These are phyloP conservation scores for Exserohilum turcica DNA, from an alignment of 2,329 filamentous ascomycete genomes.

Conservation along the genomic window DNA sequence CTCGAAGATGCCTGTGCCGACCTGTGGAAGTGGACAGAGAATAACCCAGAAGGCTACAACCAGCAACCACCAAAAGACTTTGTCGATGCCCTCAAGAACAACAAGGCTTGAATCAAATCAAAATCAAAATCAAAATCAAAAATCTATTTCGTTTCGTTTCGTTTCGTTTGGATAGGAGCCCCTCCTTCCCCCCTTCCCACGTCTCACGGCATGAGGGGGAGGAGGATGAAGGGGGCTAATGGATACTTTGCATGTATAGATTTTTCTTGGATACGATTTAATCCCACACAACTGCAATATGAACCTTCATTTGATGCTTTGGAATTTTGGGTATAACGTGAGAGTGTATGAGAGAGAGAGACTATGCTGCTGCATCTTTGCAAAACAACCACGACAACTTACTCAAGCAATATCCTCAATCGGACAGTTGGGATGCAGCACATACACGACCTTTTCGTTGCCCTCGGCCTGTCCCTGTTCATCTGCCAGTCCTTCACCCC, in stretches of 20 bases:
- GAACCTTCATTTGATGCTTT: not conserved
- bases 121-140: too few relatives aligned
- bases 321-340: not conserved
- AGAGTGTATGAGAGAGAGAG: not conserved
- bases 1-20: constrained; percentile 93
- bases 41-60: constrained; percentile 93
- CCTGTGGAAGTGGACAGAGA: constrained; percentile 95
- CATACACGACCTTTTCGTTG: constrained; percentile 69
- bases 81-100: constrained; percentile 60
- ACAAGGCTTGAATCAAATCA: constrained; percentile 18
- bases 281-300: not conserved
- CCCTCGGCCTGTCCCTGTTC: constrained; percentile 64
- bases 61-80: constrained; percentile 87
- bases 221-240: too few relatives aligned
- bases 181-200: too few relatives aligned
- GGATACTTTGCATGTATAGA: not conserved
- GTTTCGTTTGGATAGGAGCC: too few relatives aligned
- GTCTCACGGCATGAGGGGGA: too few relatives aligned
- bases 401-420: constrained; percentile 63
- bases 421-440: constrained; percentile 92
- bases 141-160: too few relatives aligned
- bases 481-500: constrained; percentile 88
- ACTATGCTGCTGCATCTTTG: not conserved
- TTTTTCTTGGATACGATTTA: not conserved
- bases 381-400: too few relatives aligned